phyloP scores from a whole-genome alignment of 2,329 filamentous ascomycete species.

The Aspergillus terreus region DNA sequence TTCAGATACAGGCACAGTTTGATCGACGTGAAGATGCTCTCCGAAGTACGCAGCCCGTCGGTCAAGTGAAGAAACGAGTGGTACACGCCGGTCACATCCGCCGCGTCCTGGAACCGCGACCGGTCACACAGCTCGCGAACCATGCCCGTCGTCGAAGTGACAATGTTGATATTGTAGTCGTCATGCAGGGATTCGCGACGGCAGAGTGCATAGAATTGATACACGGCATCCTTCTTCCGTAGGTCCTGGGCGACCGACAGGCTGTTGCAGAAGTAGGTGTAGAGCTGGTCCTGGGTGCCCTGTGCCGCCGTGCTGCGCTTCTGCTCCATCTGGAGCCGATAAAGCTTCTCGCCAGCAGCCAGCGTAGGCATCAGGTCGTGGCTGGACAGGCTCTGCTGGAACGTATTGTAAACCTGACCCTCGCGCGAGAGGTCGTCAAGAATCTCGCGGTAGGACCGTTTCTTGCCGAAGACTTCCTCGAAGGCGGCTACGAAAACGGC shows the following conservation, averaged over 20 bases:
- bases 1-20: constrained; percentile 36
- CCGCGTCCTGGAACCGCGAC: constrained; percentile 30
- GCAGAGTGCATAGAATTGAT: constrained; percentile 32
- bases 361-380: constrained; percentile 33
- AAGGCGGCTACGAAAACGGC: constrained; percentile 47
- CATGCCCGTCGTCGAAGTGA: constrained; percentile 22
- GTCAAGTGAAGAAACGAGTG: constrained; percentile 34
- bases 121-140: constrained; percentile 29
- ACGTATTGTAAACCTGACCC: constrained; percentile 40
- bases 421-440: constrained; percentile 44
- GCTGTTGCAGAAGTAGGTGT: constrained; percentile 35
- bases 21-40: constrained; percentile 33
- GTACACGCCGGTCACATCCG: constrained; percentile 30
- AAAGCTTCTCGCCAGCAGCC: constrained; percentile 27
- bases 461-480: constrained; percentile 40
- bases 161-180: constrained; percentile 29
- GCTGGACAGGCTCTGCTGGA: constrained; percentile 29
- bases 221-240: constrained; percentile 24
- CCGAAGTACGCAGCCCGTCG: constrained; percentile 28
- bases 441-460: constrained; percentile 35
- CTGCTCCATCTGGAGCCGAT: constrained; percentile 27
- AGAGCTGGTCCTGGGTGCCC: constrained; percentile 29
- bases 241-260: constrained; percentile 25
- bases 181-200: constrained; percentile 28
- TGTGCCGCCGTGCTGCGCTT: constrained; percentile 27